Evolutionary conservation across 345 rosid genomes (phyloP), one percentile per base, ranked within the genome.

Genomic region (Psidium guajava): DNA sequence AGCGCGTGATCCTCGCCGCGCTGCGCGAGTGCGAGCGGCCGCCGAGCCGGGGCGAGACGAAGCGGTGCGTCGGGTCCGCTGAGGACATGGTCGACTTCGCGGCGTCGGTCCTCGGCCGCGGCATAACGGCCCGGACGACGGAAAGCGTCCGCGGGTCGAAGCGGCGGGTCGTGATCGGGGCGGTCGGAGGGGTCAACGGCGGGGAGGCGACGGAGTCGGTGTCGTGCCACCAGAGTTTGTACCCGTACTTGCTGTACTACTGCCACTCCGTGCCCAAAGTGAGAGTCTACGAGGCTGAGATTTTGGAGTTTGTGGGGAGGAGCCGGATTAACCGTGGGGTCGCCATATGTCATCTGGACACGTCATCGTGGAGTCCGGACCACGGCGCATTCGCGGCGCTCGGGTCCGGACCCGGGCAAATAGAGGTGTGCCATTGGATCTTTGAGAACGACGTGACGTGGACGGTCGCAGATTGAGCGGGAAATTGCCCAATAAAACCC

Each of bases 371-470:
- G 98, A 90, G 98, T 64, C 89, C 91, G 27, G 88, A 88, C 51
- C 98, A 95, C 22, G 96, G 95, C 7, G 96, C 98, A 3, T 95
- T 95, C 74, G 86, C 86, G 88, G 93, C 96, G 20, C 91, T 95
- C 5, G 94, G 95, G 20, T 88, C 91, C 15, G 55, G 89, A 15
- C 96, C 98, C 0, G 98, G 98, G 27, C 86, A 57, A 82, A 92
- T 93, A 15, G 96, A 95, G 89, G 96, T 92, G 15, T 94, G 98
- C 86, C 98, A 94, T 84, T 94, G 98, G 98, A 93, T 94, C 28
- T 95, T 93, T 44, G 94, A 95, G 88, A 93, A 93, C 61, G 98
- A 93, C 69, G 87, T 95, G 94, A 92, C 93, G 7, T 95, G 98
- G 96, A 91, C 92, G 32, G 54, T 81, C 7, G 92, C 89, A 2